Evolutionary conservation across 2,329 filamentous ascomycete genomes (phyloP).

Genomic region (Apiospora koreana): DNA sequence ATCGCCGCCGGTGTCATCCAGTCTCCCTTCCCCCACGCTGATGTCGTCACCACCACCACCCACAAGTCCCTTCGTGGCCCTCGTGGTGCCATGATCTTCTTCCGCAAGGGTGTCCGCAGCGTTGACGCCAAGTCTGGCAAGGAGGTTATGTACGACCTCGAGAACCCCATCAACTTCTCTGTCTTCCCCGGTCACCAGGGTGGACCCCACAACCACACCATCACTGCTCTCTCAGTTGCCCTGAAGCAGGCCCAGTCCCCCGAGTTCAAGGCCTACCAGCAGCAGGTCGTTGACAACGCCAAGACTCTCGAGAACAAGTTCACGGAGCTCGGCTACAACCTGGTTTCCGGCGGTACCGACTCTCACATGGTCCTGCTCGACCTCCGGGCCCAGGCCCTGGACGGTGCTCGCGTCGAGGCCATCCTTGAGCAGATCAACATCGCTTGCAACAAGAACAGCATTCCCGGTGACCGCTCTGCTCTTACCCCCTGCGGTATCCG

Average conservation of each 20-base stretch:
- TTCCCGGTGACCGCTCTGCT: conserved; percentile 95
- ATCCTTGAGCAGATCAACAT: conserved; percentile 98
- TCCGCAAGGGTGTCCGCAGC: conserved; percentile 92
- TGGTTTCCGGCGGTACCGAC: conserved; percentile 94
- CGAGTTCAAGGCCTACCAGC: conserved; percentile 93
- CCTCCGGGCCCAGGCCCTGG: conserved; percentile 81
- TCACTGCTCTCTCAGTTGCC: conserved; percentile 92
- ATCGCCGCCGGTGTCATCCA: conserved; percentile 92
- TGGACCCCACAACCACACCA: conserved; percentile 99
- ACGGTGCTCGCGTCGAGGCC: conserved; percentile 93
- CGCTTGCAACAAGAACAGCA: conserved; percentile 99
- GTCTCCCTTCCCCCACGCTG: conserved; percentile 87
- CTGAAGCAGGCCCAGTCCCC: conserved; percentile 88
- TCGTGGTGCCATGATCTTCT: conserved; percentile 99
- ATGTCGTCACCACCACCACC: conserved; percentile 97
- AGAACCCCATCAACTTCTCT: conserved; percentile 96
- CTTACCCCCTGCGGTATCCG: conserved; percentile 93
- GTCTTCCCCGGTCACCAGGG: conserved; percentile 99
- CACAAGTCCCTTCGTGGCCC: conserved; percentile 99
- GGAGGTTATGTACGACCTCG: conserved; percentile 87
- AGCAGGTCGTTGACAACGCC: conserved; percentile 89
- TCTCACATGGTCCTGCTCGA: conserved; percentile 97
- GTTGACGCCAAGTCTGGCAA: conserved; percentile 90
- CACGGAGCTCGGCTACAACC: conserved; percentile 87
- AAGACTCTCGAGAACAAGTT: conserved; percentile 85